Percentiles rank a stretch among this genome's conserved stretches.
Evolutionary conservation across 306 rosid genomes (phyloP).

Genomic region (Glycine latifolia): DNA sequence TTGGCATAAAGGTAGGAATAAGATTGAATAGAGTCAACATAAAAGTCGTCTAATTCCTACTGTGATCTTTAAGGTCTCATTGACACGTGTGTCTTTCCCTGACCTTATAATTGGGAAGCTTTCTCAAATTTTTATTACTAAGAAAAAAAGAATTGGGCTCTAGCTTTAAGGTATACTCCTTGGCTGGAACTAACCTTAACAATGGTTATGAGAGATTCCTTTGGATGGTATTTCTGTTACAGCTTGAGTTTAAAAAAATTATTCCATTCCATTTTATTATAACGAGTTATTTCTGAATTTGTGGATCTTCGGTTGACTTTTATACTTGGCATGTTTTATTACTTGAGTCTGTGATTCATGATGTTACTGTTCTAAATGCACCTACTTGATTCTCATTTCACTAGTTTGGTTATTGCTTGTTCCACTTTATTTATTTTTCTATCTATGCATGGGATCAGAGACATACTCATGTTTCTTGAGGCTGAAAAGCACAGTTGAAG

Average conservation of each 20-base stretch:
- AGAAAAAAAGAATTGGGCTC: background rate
- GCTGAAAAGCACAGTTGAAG: conserved; percentile 86
- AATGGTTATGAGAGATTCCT: background rate
- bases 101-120: background rate
- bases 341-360: conserved; percentile 14
- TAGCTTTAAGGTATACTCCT: conserved; percentile 3
- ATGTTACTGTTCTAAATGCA: background rate
- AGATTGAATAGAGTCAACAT: background rate
- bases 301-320: conserved; percentile 7
- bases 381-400: conserved; percentile 12
- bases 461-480: conserved; percentile 76
- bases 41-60: background rate
- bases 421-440: conserved; percentile 34
- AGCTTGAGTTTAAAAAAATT: background rate
- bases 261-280: background rate
- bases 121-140: background rate
- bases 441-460: conserved; percentile 64
- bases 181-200: background rate
- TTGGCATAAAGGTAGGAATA: background rate
- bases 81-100: background rate
- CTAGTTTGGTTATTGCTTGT: conserved; percentile 3
- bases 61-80: background rate
- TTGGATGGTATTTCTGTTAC: background rate
- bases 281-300: conserved; percentile 24
- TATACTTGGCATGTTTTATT: conserved; percentile 11